Percentiles rank a stretch among this genome's conserved stretches.
These are phyloP conservation scores for Perilla frutescens DNA, from an alignment of 257 asterid genomes.

Conservation along the genomic window DNA sequence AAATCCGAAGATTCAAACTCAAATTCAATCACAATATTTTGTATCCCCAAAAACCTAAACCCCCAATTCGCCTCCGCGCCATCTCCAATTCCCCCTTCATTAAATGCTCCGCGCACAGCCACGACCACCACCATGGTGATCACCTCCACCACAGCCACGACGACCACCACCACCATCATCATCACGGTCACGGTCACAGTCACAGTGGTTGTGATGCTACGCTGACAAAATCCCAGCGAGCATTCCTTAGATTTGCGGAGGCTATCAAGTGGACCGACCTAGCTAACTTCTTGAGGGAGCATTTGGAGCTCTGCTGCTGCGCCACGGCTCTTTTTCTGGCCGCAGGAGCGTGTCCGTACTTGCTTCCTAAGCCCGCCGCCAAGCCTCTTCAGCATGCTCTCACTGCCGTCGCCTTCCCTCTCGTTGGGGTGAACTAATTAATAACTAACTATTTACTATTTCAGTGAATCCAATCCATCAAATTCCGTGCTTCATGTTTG, in stretches of 20 bases:
- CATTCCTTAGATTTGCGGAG: conserved; percentile 64
- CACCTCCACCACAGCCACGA: conserved; percentile 29
- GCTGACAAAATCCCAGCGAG: conserved; percentile 69
- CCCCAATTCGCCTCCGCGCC: conserved; percentile 32
- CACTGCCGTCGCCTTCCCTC: conserved; percentile 79
- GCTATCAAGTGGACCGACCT: conserved; percentile 67
- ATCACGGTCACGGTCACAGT: conserved; percentile 39
- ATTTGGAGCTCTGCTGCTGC: conserved; percentile 89
- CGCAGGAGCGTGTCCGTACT: conserved; percentile 76
- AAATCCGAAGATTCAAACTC: conserved; percentile 39
- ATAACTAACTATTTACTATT: background rate
- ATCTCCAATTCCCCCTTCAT: conserved; percentile 31
- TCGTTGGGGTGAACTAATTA: conserved; percentile 73
- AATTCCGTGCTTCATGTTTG: background rate
- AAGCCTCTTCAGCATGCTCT: conserved; percentile 66
- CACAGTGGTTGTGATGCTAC: conserved; percentile 43
- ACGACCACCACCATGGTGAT: conserved; percentile 9
- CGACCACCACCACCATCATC: conserved; percentile 37
- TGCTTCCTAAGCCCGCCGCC: conserved; percentile 62
- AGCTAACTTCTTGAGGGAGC: conserved; percentile 77
- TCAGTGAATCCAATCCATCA: background rate
- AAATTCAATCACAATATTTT: conserved; percentile 32
- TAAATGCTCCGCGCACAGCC: conserved; percentile 45
- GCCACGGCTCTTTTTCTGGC: conserved; percentile 76
- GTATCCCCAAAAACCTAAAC: conserved; percentile 8